Evolutionary conservation across 2,329 filamentous ascomycete species (phyloP), one percentile per base, ranked within the genome.

Genomic region (Fusarium drepaniforme): DNA sequence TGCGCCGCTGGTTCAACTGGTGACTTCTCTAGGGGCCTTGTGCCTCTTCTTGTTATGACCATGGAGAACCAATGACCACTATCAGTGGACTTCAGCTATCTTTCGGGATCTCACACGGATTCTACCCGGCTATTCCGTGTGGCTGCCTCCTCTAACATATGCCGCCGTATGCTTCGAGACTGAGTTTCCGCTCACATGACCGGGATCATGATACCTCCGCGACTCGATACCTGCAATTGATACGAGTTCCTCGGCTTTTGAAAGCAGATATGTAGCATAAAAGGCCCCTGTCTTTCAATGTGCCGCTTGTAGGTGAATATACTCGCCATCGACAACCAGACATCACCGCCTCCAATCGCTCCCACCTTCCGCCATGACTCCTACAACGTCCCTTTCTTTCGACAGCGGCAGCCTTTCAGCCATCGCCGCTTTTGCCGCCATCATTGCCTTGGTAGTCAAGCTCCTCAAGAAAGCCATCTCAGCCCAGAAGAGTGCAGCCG

Each of bases 371-470:
- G 13, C 35, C 56, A 59, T 59, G 56, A 38, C 37, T 30, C 35
- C 38, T 7, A 18, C 16, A 4, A 12, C 33, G 4, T 11, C 56
- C 1, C 12, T 28, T 0, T 51, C 58, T 13, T 59, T 35, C 12
- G 15, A 40, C 5, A 64, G n/a, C 7, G 18, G 53, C 13, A 66
- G 76, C 67, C 58, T 77, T 79, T 37, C 75, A 76, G 44, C 81
- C 3, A 11, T 58, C 75, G 66, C 70, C n/a, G 66, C 56, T 1
- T 3, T 66, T 75, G 67, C 61, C 4, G 58, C 35, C 15, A n/a
- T 73, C 8, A 4, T 80, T 68, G 64, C 83, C 81, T 53, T 81
- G 84, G 42, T 82, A 80, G 58, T 75, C 81, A 64, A 77, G 76
- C 21, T 68, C 57, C 15, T 51, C 38, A 70, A 51, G 65, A 28